Percentiles rank a stretch among this genome's conserved stretches.
Evolutionary conservation across 108 stramenopile genomes (phyloP).

Genomic region (Aurantiochytrium sp.): DNA sequence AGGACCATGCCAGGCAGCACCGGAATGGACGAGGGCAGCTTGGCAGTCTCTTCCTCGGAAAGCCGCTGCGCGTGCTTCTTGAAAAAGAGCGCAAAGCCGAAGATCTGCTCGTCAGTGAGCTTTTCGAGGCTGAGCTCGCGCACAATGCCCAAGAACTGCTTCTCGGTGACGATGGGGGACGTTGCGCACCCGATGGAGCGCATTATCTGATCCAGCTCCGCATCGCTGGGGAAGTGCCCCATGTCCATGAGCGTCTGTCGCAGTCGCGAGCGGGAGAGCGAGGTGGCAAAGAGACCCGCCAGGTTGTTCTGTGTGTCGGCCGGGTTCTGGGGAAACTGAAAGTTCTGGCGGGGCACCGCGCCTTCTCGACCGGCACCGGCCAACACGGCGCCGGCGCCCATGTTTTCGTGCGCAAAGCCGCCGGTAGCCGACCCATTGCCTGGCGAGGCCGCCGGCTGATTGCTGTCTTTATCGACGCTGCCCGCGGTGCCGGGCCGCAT

Average conservation of each 20-base stretch:
- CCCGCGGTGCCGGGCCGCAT: background rate
- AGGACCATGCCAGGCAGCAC: background rate
- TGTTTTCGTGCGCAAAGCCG: too few species aligned
- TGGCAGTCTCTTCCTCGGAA: background rate
- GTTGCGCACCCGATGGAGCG: background rate
- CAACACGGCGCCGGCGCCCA: too few species aligned
- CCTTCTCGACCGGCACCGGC: too few species aligned
- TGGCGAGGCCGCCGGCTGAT: too few species aligned
- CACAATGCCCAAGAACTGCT: background rate
- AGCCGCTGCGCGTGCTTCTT: background rate
- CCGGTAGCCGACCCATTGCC: too few species aligned
- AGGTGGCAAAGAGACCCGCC: background rate
- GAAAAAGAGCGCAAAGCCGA: background rate
- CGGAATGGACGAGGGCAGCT: background rate
- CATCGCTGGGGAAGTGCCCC: conserved; percentile 1
- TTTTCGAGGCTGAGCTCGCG: background rate
- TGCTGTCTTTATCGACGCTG: too few species aligned
- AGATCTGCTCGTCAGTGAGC: conserved; percentile 1
- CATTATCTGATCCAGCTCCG: background rate
- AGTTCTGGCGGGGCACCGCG: too few species aligned
- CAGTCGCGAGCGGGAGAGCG: background rate
- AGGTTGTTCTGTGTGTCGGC: background rate
- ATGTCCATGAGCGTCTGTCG: conserved; percentile 22
- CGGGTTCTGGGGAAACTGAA: too few species aligned
- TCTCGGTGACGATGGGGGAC: background rate